A percentile compares a stretch with the other conserved stretches of the same genome.
Conservation (phyloP, 225 moss, liverwort and hornwort genomes). For the Asterella californica region DNA sequence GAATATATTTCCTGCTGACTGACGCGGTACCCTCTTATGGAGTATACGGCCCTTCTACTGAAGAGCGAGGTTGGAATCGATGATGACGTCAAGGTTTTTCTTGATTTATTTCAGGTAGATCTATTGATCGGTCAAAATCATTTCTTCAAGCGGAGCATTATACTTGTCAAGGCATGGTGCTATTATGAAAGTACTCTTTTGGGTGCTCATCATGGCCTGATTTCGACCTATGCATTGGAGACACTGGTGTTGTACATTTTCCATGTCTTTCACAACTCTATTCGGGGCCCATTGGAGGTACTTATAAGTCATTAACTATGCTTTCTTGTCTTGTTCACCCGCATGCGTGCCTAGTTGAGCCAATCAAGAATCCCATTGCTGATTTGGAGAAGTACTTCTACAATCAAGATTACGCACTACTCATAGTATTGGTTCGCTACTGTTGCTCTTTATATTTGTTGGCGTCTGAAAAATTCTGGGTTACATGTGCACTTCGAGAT, state of each 20-base stretch:
- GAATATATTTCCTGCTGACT: neutral
- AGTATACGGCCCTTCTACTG: neutral
- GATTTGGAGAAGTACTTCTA: neutral
- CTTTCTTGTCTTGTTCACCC: neutral
- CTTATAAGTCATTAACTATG: neutral
- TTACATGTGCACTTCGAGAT: too few species aligned
- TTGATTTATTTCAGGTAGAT: slow-evolving; percentile 54
- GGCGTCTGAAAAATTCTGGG: too few species aligned
- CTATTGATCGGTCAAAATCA: slow-evolving; percentile 55
- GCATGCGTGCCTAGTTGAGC: neutral
- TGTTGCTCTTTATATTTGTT: too few species aligned
- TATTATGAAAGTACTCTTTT: slow-evolving; percentile 76
- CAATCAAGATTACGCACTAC: too few species aligned
- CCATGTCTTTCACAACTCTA: slow-evolving; percentile 67
- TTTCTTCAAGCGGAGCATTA: slow-evolving; percentile 80
- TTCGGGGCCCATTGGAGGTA: slow-evolving; percentile 88
- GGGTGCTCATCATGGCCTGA: slow-evolving; percentile 77
- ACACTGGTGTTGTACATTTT: slow-evolving; percentile 87
- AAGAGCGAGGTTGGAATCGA: too few species aligned
- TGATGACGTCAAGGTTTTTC: neutral
- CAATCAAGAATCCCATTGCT: neutral
- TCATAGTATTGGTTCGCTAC: too few species aligned
- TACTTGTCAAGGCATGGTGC: slow-evolving; percentile 92
- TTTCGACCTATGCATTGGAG: slow-evolving; percentile 89
- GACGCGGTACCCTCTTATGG: too few species aligned